Evolutionary conservation across 2,329 filamentous ascomycete genomes (phyloP).

Genomic region (Aspergillus aculeatinus): DNA sequence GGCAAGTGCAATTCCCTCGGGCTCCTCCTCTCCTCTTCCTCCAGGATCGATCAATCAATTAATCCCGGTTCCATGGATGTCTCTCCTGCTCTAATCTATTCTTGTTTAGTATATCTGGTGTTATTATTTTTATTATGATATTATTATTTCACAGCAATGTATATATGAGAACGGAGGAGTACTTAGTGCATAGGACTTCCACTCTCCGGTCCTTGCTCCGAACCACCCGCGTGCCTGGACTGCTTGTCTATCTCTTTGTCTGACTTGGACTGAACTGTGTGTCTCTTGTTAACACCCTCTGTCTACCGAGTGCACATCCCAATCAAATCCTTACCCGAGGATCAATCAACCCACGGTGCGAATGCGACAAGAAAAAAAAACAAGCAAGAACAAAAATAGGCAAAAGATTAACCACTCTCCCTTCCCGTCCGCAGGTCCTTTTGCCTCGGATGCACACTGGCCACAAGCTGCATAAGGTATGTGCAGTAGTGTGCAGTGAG

Average conservation of each 20-base stretch:
- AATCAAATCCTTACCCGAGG: neutral
- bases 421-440: neutral
- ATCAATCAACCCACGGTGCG: neutral
- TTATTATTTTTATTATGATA: too few relatives aligned
- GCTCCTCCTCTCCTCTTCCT: neutral
- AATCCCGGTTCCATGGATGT: constrained; percentile 12
- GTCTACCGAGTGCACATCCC: neutral
- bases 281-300: neutral
- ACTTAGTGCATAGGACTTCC: too few relatives aligned
- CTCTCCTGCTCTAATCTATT: constrained; percentile 1
- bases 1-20: neutral
- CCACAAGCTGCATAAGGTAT: constrained; percentile 3
- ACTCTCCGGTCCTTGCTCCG: neutral
- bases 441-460: constrained; percentile 1
- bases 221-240: neutral
- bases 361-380: neutral
- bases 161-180: too few relatives aligned
- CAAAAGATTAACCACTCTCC: neutral
- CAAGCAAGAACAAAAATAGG: too few relatives aligned
- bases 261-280: neutral
- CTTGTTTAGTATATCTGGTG: neutral
- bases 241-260: neutral
- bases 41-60: constrained; percentile 10
- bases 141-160: too few relatives aligned
- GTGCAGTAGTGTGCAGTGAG: neutral